A percentile compares a stretch with the other conserved stretches of the same genome.
Evolutionary conservation across 2,329 filamentous ascomycete species (phyloP).

Genomic region (Corynespora cassiicola): DNA sequence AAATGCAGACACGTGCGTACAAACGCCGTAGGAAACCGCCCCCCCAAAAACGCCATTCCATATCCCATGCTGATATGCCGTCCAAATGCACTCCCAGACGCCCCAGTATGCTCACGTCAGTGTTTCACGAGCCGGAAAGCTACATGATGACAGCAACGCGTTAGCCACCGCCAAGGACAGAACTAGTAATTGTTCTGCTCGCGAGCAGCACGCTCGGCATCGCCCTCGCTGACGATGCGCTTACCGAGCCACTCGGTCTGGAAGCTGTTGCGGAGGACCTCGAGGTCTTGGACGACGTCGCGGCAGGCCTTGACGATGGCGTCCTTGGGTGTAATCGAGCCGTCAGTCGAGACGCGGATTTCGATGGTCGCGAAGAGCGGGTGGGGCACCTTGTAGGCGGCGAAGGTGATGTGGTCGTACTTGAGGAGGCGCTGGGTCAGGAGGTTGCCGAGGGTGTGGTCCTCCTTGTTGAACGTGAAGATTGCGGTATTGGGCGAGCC

Average conservation of each 20-base stretch:
- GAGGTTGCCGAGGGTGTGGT: conserved; percentile 93
- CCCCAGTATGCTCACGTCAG: too few species aligned
- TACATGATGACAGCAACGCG: too few species aligned
- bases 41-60: too few species aligned
- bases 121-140: too few species aligned
- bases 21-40: too few species aligned
- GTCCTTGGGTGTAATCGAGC: conserved; percentile 85
- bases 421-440: conserved; percentile 85
- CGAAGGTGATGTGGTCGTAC: conserved; percentile 83
- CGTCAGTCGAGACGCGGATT: conserved; percentile 91
- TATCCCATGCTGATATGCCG: too few species aligned
- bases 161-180: too few species aligned
- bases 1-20: too few species aligned
- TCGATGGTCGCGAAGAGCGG: conserved; percentile 60
- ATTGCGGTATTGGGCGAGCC: conserved; percentile 94
- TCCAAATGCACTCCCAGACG: too few species aligned
- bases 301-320: conserved; percentile 82
- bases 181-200: conserved; percentile 39
- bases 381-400: conserved; percentile 79
- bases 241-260: conserved; percentile 72
- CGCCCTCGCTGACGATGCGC: conserved; percentile 43
- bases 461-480: conserved; percentile 95
- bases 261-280: conserved; percentile 83
- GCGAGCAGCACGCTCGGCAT: conserved; percentile 37
- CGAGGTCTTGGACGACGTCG: conserved; percentile 81